A percentile compares a stretch with the other conserved stretches of the same genome.
These are phyloP conservation scores for Sambucus nigra DNA, from an alignment of 129 eudicot species.

Conservation along the genomic window DNA sequence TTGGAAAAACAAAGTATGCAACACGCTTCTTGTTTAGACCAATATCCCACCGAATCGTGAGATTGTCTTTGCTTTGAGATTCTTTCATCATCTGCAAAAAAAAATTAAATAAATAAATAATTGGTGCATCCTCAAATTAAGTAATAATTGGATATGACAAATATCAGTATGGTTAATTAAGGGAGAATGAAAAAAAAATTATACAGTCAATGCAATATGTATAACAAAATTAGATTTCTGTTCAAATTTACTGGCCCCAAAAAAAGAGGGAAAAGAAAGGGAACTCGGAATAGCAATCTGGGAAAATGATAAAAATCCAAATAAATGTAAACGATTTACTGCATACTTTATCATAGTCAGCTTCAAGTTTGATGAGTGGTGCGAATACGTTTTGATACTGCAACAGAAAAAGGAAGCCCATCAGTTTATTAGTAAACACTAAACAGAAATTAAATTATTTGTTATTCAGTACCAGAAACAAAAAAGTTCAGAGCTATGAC, in stretches of 20 bases:
- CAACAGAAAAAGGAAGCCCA: constrained; percentile 7
- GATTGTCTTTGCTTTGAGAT: constrained; percentile 91
- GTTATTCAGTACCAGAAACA: too few species aligned
- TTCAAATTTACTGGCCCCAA: background rate
- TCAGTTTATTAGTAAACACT: background rate
- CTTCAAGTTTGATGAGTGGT: constrained; percentile 91
- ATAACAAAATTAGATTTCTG: background rate
- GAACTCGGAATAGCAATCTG: background rate
- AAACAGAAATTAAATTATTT: background rate
- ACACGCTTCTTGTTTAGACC: constrained; percentile 93
- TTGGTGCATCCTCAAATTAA: too few species aligned
- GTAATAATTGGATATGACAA: background rate
- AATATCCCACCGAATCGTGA: constrained; percentile 87
- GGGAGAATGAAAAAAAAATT: background rate
- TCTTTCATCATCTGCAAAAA: constrained; percentile 83
- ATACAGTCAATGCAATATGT: background rate
- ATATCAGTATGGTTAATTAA: background rate
- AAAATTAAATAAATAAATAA: background rate
- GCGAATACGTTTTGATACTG: constrained; percentile 95
- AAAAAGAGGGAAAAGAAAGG: background rate
- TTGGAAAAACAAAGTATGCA: constrained; percentile 90
- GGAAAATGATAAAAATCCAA: background rate
- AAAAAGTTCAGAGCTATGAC: constrained; percentile 3
- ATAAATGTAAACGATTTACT: background rate
- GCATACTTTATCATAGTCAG: constrained; percentile 89